Base-by-base conservation (phyloP, 176 grass and related monocot genomes). In the Carex scoparia region DNA sequence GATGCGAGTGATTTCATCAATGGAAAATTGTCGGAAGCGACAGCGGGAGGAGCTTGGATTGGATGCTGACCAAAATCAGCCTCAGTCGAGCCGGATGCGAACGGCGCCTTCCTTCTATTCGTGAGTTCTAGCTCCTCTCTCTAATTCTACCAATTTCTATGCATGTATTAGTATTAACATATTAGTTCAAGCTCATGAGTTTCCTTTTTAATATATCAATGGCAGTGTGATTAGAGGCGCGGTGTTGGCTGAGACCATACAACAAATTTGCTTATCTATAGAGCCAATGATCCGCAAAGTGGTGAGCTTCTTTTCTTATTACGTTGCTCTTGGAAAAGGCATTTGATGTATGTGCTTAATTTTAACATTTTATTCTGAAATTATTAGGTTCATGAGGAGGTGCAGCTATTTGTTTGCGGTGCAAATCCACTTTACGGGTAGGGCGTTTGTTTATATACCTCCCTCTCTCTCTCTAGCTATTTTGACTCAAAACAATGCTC, bases 281-380 rank as follows among this genome's bases (percentile, higher is more conserved):
- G 97, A 99, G 76, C 97, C 97, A 1, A 90, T 95, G 48, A 90
- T 99, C 30, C 91, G 93, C 11, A 90, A 65, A 91, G 93, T 95
- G 28, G 97, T 99, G 85, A 87, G 88, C 85, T 61, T 81, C 44
- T 14, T 37, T 51, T 23, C 11, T 19, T 69, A 7, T 35, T 37
- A 64, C 13, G 16, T 86, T 51, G 28, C 28, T 51, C 35, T 3
- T 40, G 38, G 38, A 40, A 40, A 40, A 1, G 14, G 33, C 14
- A 14, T 0, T 80, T 79, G 7, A 11, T 57, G 12, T n/a, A 14
- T 51, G 59, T 89, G 79, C 38, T 86, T 86, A 28, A 86, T 87
- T 75, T 23, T 33, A 37, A 82, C 1, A 73, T 27, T 51, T 55
- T 67, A 53, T 37, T 72, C 15, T 48, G 82, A 48, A 79, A 37